Base-by-base conservation (phyloP, 2,329 filamentous ascomycete species). In the Epichloe amarillans region DNA sequence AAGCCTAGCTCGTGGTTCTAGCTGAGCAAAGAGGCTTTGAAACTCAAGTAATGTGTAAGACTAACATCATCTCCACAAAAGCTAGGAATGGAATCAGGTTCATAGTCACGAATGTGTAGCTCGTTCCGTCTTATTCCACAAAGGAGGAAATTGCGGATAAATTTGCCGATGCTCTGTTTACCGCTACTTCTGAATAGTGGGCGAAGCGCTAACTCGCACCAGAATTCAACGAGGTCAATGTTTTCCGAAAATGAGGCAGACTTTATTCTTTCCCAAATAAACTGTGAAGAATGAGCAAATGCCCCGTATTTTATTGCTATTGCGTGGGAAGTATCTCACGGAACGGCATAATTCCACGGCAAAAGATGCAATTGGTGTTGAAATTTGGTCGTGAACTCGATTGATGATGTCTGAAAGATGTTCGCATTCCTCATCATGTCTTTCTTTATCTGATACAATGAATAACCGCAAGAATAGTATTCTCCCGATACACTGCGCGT, bases 191-290 rank as follows among this genome's bases (percentile, higher is more conserved):
- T 67, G 56, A 96, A 89, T 0, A 87, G 60, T 0, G 70, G 62
- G 59, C 89, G 83, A 12, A 85, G 70, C 0, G 85, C 82, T 17
- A 88, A 62, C 7, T 66, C 72, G 58, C 87, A 94, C 88, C 88
- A 96, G 47, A 70, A 66, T 54, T 84, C 76, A 1, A 84, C 77
- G 14, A 71, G 56, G 2, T 72, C 68, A 50, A 76, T 77, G 15
- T 79, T 67, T 2, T 73, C 69, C 35, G 76, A 72, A 1, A 66
- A 67, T 54, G 78, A 80, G 14, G 72, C 70, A 1, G 71, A 66
- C 49, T 89, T 84, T n/a, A 86, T 72, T 26, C 75, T 77, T 65
- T 88, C 93, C 88, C 89, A 96, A 3, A 95, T 68, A 3, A 95
- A 65, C 85, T 91, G 53, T 11, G 21, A 12, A 19, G 54, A 30